Base-by-base conservation (phyloP, 176 grass and related monocot genomes). In the Oryza coarctata region DNA sequence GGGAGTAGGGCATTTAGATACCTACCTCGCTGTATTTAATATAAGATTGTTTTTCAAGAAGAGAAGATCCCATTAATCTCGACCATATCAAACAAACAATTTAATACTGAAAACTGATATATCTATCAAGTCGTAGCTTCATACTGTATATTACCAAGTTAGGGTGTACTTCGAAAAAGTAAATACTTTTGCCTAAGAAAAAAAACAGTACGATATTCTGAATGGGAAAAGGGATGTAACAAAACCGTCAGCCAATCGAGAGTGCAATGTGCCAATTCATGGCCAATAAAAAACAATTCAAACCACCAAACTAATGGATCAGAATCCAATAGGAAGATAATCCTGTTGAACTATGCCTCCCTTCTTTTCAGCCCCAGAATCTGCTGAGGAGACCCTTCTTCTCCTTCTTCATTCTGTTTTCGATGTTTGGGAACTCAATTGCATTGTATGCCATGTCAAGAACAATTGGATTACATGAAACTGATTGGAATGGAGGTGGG, bases 381-480 rank as follows among this genome's bases (percentile, higher is more conserved):
- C 96, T 92, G 83, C 93, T 91, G 40, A 99, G 83, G 68, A 99
- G 55, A 28, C 93, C 87, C 87, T 95, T 99, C 93, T 95, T 97
- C 62, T 92, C 94, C 73, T 97, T 99, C 85, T 99, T 99, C 91
- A 99, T 95, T 65, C 93, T 93, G 82, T 88, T 91, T 58, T 95
- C 96, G 17, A 98, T 80, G 73, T 81, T 93, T 5, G 96, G 93
- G 73, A 99, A 99, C 58, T 99, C 96, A 3, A 99, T 86, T 2
- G 85, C 68, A 31, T 86, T 91, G 83, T 95, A 95, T 29, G 89
- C 96, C 80, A 95, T 95, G 49, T 99, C 96, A 26, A 99, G 87
- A 65, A 99, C 96, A 71, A 99, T 92, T 6, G 96, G 96, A 87
- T 95, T 99, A 87, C 93, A 99, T 43, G 90, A 88, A 74, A 90